Evolutionary conservation across 352 stramenopile genomes (phyloP).

Genomic region (Plasmopara viticola): DNA sequence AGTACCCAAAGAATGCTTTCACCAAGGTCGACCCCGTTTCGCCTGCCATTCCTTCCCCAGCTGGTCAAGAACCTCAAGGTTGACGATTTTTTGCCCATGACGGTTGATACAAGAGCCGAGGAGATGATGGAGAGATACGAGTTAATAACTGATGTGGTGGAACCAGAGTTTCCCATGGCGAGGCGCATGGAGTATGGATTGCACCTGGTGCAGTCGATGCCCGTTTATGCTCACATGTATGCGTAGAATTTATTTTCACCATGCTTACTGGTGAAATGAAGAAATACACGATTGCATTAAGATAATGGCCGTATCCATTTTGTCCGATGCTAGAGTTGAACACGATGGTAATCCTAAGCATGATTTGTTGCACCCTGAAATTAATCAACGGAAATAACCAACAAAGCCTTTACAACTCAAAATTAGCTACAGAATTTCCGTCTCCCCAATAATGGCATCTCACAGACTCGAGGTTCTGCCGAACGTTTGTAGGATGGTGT

Average conservation of each 20-base stretch:
- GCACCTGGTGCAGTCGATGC: constrained; percentile 20
- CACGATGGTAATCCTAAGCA: too few species aligned
- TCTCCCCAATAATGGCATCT: too few species aligned
- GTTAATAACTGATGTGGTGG: constrained; percentile 20
- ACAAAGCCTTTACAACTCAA: too few species aligned
- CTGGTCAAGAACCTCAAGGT: constrained; percentile 15
- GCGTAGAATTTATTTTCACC: background rate
- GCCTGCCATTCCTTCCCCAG: constrained; percentile 2
- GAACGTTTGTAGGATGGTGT: too few species aligned
- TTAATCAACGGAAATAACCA: too few species aligned
- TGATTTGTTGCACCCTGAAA: too few species aligned
- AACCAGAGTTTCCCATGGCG: constrained; percentile 23
- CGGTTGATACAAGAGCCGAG: constrained; percentile 12
- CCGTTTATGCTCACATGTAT: constrained; percentile 23
- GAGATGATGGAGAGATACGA: constrained; percentile 23
- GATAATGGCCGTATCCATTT: too few species aligned
- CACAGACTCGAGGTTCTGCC: too few species aligned
- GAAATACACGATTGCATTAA: too few species aligned
- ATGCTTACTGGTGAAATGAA: too few species aligned
- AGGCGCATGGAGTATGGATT: constrained; percentile 26
- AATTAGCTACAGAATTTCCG: too few species aligned
- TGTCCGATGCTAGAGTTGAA: too few species aligned
- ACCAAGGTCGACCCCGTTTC: background rate
- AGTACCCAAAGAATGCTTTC: background rate
- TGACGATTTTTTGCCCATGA: constrained; percentile 15